These are phyloP conservation scores for Diaporthe aspalathi DNA, from an alignment of 2,329 filamentous ascomycete genomes.

Conservation along the genomic window DNA sequence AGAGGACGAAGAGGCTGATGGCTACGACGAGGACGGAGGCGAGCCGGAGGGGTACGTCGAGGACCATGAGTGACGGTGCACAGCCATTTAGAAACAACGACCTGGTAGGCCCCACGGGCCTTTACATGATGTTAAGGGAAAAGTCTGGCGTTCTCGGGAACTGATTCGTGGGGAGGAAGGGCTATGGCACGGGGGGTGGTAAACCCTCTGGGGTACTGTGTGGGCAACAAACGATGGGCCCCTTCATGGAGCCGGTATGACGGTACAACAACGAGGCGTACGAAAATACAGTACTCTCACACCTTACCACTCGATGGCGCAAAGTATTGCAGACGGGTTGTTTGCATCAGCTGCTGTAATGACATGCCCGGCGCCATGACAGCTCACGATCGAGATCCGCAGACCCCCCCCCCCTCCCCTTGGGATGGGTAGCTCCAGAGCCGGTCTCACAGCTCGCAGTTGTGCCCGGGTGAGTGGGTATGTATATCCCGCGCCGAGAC, in stretches of 20 bases:
- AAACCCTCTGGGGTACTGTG: not conserved
- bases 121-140: not conserved
- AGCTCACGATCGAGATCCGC: not conserved
- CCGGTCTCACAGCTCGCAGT: conserved; percentile 15
- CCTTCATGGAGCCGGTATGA: conserved; percentile 13
- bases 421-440: not conserved
- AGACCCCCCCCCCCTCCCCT: too few relatives aligned
- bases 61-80: conserved; percentile 35
- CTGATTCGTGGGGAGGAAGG: not conserved
- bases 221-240: conserved; percentile 23
- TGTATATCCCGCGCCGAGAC: not conserved
- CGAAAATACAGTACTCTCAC: conserved; percentile 3
- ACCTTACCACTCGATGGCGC: not conserved
- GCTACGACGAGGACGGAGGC: conserved; percentile 45
- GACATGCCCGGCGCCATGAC: not conserved
- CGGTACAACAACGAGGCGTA: conserved; percentile 1
- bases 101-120: not conserved
- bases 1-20: conserved; percentile 54
- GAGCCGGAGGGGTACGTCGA: conserved; percentile 44
- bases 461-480: not conserved
- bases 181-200: not conserved
- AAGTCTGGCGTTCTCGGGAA: conserved; percentile 18
- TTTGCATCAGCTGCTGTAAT: not conserved
- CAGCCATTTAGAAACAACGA: not conserved
- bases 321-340: not conserved